Conservation (phyloP, 2,329 filamentous ascomycete species). For the Calycina herbarum region DNA sequence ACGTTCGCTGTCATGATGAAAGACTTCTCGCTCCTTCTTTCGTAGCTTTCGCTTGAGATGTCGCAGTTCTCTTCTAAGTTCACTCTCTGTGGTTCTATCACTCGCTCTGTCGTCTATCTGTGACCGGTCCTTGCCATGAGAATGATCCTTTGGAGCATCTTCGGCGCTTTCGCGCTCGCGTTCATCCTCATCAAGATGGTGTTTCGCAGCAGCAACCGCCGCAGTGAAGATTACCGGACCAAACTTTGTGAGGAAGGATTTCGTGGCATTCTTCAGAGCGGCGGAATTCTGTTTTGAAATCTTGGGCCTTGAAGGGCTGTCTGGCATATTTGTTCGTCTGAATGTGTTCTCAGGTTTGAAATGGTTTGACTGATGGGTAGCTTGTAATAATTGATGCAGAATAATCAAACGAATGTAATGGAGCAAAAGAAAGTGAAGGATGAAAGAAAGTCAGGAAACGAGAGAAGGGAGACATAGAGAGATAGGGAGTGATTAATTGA, state of each 20-base stretch:
- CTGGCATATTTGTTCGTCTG: neutral
- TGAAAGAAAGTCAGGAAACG: neutral
- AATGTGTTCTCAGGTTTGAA: neutral
- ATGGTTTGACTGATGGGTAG: neutral
- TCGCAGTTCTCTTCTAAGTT: constrained; percentile 41
- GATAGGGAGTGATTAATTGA: neutral
- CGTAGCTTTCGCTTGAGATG: constrained; percentile 48
- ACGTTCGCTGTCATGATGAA: constrained; percentile 16
- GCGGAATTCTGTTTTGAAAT: neutral
- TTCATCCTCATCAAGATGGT: constrained; percentile 20
- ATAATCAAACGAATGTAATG: neutral
- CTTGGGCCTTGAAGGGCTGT: constrained; percentile 4
- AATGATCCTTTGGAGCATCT: neutral
- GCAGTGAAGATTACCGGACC: constrained; percentile 23
- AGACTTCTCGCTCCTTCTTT: constrained; percentile 24
- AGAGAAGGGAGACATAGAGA: neutral
- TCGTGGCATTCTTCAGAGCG: constrained; percentile 9
- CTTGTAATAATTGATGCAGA: neutral
- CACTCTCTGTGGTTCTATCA: constrained; percentile 8
- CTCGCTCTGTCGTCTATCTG: constrained; percentile 11
- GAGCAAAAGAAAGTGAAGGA: neutral
- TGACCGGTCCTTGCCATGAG: neutral
- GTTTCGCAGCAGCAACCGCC: constrained; percentile 22
- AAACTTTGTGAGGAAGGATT: constrained; percentile 23
- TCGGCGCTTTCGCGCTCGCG: neutral